phyloP scores from a whole-genome alignment of 2,329 filamentous ascomycete species.

The Penicillium sp. region DNA sequence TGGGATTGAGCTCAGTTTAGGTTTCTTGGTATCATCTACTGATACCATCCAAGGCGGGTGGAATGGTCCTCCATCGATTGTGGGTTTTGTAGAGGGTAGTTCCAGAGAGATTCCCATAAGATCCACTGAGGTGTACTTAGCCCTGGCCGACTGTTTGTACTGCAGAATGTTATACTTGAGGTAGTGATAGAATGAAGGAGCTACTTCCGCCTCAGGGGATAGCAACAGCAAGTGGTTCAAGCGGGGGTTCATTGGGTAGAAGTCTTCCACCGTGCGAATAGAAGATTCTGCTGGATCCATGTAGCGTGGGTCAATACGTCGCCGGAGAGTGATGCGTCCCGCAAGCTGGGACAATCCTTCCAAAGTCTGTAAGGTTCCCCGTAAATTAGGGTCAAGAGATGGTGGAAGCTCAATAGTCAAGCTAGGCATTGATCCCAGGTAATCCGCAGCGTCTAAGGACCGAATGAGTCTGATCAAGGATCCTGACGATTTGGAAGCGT shows the following conservation, averaged over 20 bases:
- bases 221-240: constrained; percentile 79
- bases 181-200: constrained; percentile 80
- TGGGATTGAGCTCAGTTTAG: constrained; percentile 38
- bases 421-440: constrained; percentile 66
- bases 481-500: constrained; percentile 69
- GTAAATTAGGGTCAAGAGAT: constrained; percentile 63
- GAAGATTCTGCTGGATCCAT: constrained; percentile 69
- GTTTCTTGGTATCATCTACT: constrained; percentile 3
- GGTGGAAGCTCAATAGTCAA: constrained; percentile 82
- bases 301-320: constrained; percentile 63
- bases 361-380: constrained; percentile 62
- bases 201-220: constrained; percentile 76
- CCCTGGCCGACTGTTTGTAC: constrained; percentile 66
- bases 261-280: constrained; percentile 76
- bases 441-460: constrained; percentile 74
- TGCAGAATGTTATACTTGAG: constrained; percentile 74
- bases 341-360: constrained; percentile 62
- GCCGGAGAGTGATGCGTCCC: constrained; percentile 64
- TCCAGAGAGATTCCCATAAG: constrained; percentile 80
- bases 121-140: constrained; percentile 47
- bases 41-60: constrained; percentile 38
- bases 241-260: constrained; percentile 68
- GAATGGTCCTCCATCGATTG: constrained; percentile 59
- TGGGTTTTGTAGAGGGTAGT: constrained; percentile 57
- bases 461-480: constrained; percentile 72